Conservation (phyloP, 495 filamentous ascomycete species). For the Talaromyces adpressus region DNA sequence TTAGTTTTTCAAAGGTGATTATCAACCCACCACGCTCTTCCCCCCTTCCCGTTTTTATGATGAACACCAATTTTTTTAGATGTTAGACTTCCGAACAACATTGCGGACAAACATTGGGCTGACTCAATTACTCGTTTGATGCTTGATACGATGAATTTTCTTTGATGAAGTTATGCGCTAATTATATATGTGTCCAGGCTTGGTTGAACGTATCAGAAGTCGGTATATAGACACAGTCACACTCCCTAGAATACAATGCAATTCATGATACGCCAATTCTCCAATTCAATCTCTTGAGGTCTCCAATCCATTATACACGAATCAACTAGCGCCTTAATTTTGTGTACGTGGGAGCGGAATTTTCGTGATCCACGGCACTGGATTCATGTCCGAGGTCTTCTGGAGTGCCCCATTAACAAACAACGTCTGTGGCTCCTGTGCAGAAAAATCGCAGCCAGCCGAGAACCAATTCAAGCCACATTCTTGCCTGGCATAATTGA, state of each 20-base stretch:
- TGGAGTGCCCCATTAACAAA: too few species aligned
- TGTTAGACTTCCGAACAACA: constrained; percentile 6
- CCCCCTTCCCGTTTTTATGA: not conserved
- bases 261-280: too few species aligned
- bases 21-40: not conserved
- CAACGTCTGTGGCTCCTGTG: too few species aligned
- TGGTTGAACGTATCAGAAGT: not conserved
- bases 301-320: too few species aligned
- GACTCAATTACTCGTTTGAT: not conserved
- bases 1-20: not conserved
- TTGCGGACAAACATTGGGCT: constrained; percentile 1
- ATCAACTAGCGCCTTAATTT: too few species aligned
- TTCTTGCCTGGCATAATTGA: too few species aligned
- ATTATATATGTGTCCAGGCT: not conserved
- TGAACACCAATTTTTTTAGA: constrained; percentile 5
- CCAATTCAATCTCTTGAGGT: too few species aligned
- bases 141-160: not conserved
- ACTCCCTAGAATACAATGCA: not conserved
- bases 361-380: too few species aligned
- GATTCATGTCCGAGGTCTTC: too few species aligned
- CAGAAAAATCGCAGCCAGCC: too few species aligned
- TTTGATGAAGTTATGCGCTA: not conserved
- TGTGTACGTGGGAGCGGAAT: too few species aligned
- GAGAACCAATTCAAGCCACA: too few species aligned
- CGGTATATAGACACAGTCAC: not conserved